Base-by-base conservation (phyloP, 805 yeast genomes). In the Saccharomycopsis schoenii region DNA sequence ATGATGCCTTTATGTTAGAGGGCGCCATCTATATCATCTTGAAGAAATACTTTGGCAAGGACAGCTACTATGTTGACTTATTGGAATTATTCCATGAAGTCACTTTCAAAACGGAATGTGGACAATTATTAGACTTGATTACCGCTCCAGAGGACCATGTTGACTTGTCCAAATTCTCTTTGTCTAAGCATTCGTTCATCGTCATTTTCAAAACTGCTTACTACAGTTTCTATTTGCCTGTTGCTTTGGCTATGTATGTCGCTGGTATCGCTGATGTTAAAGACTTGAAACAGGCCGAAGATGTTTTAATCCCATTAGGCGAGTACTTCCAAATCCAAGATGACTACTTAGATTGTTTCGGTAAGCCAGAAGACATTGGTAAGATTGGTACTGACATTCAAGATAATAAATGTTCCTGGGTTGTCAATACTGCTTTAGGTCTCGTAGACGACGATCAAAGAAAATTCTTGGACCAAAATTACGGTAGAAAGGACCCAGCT, bases 261-360 rank as follows among this genome's bases (percentile, higher is more conserved):
- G 87, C 96, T 62, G 98, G 97, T 60, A 72, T 88, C 67, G 79
- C 78, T 62, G 79, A 81, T 68, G 86, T 80, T 60, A 73, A 76
- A 68, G 97, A 93, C 73, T 81, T 94, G 72, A 81, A 88, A 72
- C 98, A 93, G 78, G 97, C 90, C 19, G 80, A 79, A 64, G 94
- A 89, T 67, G 84, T 94, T 51, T 80, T 94, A 73, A 85, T 94
- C 66, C 97, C 97, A 61, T 82, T 94, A 67, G 99, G 99, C 62
- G 97, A 94, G 74, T 94, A 94, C 74, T 94, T 94, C 86, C 99
- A 94, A 79, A 89, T 94, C 68, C 99, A 94, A 77, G 99, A 94
- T 72, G 99, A 94, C 74, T 94, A 80, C 77, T 82, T 94, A 67
- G 99, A 94, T 75, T 89, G 97, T 74, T 94, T 89, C 71, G 99